These are phyloP conservation scores for Kazachstania bromeliacearum DNA, from an alignment of 805 yeast genomes.

Conservation along the genomic window DNA sequence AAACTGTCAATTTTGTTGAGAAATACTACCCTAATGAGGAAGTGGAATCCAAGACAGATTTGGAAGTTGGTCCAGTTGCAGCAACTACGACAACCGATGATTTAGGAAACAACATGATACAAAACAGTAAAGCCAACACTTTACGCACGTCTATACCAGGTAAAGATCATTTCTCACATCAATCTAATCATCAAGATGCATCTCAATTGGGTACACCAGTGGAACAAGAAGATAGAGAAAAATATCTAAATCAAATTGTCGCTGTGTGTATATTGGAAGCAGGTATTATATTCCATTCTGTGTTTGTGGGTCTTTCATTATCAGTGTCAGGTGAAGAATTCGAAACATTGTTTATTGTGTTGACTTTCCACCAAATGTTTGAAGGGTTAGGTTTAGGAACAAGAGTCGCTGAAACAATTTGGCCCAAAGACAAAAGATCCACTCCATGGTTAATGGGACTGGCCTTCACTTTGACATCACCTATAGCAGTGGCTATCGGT, in stretches of 20 bases:
- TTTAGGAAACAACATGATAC: no score
- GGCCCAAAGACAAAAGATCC: conserved; percentile 37
- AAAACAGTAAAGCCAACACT: not conserved
- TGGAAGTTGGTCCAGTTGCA: not conserved
- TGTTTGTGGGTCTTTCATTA: conserved; percentile 68
- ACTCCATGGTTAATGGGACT: conserved; percentile 53
- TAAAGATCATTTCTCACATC: conserved; percentile 7
- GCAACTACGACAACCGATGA: no score
- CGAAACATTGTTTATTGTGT: conserved; percentile 57
- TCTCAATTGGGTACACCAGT: conserved; percentile 9
- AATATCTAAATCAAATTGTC: conserved; percentile 47
- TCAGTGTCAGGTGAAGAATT: conserved; percentile 76
- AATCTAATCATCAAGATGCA: conserved; percentile 8
- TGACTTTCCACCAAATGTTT: conserved; percentile 68
- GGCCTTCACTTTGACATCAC: conserved; percentile 51
- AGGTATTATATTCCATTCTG: conserved; percentile 76
- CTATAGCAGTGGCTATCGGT: conserved; percentile 71
- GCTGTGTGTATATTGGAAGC: conserved; percentile 57
- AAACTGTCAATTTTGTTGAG: not conserved
- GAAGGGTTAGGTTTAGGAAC: conserved; percentile 84
- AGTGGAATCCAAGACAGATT: not conserved
- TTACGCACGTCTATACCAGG: conserved; percentile 3
- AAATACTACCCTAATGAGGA: not conserved
- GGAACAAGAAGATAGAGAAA: conserved; percentile 29
- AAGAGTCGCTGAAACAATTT: conserved; percentile 50